phyloP scores from a whole-genome alignment of 805 yeast species.

The Saturnispora zaruensis region DNA sequence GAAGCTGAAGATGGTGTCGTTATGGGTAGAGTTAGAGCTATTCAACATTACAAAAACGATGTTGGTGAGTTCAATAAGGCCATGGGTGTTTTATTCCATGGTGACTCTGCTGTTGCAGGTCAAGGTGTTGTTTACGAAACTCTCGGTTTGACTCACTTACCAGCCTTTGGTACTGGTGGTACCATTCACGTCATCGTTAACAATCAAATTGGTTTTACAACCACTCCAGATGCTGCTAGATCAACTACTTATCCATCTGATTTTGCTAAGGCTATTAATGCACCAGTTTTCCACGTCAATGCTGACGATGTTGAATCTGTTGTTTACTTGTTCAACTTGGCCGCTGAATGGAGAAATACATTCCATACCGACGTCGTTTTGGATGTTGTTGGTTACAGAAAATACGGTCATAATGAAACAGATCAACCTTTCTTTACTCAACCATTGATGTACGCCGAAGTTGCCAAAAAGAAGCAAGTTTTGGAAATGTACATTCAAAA shows the following conservation, averaged over 20 bases:
- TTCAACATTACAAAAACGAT: slow-evolving; percentile 85
- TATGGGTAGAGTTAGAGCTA: slow-evolving; percentile 94
- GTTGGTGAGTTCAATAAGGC: slow-evolving; percentile 79
- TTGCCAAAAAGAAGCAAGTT: slow-evolving; percentile 82
- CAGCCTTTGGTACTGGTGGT: slow-evolving; percentile 98
- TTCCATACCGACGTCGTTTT: slow-evolving; percentile 95
- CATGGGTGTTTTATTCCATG: slow-evolving; percentile 86
- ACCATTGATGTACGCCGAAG: slow-evolving; percentile 91
- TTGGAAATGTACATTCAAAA: slow-evolving; percentile 77
- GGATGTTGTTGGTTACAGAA: slow-evolving; percentile 97
- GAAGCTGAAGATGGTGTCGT: slow-evolving; percentile 99
- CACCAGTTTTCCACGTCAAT: slow-evolving; percentile 98
- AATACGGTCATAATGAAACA: slow-evolving; percentile 98
- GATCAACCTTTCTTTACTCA: slow-evolving; percentile 99
- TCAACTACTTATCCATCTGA: slow-evolving; percentile 98
- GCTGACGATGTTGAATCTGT: slow-evolving; percentile 96
- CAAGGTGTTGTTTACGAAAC: slow-evolving; percentile 99
- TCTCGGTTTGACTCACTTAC: slow-evolving; percentile 85
- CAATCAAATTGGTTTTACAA: slow-evolving; percentile 99
- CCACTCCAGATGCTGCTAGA: slow-evolving; percentile 96
- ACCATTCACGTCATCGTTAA: slow-evolving; percentile 92
- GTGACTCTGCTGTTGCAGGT: slow-evolving; percentile 98
- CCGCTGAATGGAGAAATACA: slow-evolving; percentile 97
- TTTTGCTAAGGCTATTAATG: slow-evolving; percentile 91
- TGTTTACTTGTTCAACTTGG: slow-evolving; percentile 85